Conservation (phyloP, 2,329 filamentous ascomycete genomes). For the Akanthomyces muscarius region DNA sequence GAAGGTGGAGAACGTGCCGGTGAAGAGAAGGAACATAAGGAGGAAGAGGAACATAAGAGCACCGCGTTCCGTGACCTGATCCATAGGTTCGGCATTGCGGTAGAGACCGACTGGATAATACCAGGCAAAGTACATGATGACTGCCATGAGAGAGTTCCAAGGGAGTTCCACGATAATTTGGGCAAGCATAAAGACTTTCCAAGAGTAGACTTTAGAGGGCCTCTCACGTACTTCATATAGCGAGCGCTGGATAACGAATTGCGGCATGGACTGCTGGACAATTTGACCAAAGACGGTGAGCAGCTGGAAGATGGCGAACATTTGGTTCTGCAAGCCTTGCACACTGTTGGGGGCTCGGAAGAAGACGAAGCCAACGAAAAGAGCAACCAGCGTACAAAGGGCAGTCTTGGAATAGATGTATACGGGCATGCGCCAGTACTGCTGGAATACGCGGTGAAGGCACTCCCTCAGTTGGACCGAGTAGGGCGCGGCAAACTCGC, state of each 20-base stretch:
- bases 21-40: conserved; percentile 72
- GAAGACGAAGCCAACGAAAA: conserved; percentile 83
- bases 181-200: conserved; percentile 79
- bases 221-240: conserved; percentile 83
- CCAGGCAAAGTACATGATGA: conserved; percentile 75
- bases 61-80: conserved; percentile 63
- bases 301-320: conserved; percentile 83
- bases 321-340: conserved; percentile 79
- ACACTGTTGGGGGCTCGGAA: conserved; percentile 66
- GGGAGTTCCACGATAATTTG: conserved; percentile 83
- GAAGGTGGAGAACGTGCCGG: conserved; percentile 75
- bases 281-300: conserved; percentile 77
- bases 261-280: conserved; percentile 77
- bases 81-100: conserved; percentile 60
- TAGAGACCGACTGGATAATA: conserved; percentile 84
- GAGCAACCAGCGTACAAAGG: conserved; percentile 59
- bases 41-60: conserved; percentile 76
- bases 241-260: conserved; percentile 76
- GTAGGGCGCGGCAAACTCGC: conserved; percentile 80
- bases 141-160: conserved; percentile 73
- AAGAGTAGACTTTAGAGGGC: conserved; percentile 78
- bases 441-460: conserved; percentile 73
- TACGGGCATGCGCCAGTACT: conserved; percentile 85
- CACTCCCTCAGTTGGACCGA: conserved; percentile 62
- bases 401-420: conserved; percentile 83